A percentile compares a stretch with the other conserved stretches of the same genome.
Conservation (phyloP, 805 yeast genomes). For the Candida odintsovae region DNA sequence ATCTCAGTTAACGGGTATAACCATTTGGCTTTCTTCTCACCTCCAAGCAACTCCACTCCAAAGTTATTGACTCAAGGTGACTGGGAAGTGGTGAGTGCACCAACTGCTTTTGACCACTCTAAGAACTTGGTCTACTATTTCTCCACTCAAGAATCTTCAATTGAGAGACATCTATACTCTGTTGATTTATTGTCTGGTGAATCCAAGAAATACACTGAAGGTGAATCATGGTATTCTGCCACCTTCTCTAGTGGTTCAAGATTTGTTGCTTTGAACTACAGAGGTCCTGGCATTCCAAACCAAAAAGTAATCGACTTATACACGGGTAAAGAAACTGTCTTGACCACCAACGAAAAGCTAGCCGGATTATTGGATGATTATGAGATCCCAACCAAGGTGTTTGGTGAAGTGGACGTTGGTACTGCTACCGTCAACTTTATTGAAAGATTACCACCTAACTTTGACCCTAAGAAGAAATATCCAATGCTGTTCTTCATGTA, state of each 20-base stretch:
- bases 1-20: slow-evolving; percentile 53
- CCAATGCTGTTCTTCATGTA: slow-evolving; percentile 88
- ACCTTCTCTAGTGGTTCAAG: slow-evolving; percentile 79
- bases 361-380: slow-evolving; percentile 33
- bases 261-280: slow-evolving; percentile 61
- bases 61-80: slow-evolving; percentile 62
- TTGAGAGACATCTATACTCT: slow-evolving; percentile 78
- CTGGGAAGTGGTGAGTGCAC: slow-evolving; percentile 88
- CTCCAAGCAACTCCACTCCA: slow-evolving; percentile 54
- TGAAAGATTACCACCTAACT: slow-evolving; percentile 74
- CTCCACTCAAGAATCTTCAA: slow-evolving; percentile 72
- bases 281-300: slow-evolving; percentile 76
- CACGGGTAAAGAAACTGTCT: slow-evolving; percentile 23
- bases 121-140: slow-evolving; percentile 50
- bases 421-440: slow-evolving; percentile 49
- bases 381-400: slow-evolving; percentile 51
- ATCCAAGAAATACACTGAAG: slow-evolving; percentile 28
- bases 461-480: slow-evolving; percentile 49
- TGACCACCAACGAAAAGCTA: slow-evolving; percentile 39
- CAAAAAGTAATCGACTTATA: slow-evolving; percentile 64
- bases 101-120: slow-evolving; percentile 52
- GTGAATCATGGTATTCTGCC: slow-evolving; percentile 61
- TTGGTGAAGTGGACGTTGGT: slow-evolving; percentile 49
- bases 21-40: slow-evolving; percentile 82
- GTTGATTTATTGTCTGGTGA: slow-evolving; percentile 47